Conservation (phyloP, 441 rosid genomes). For the Metrosideros polymorpha region DNA sequence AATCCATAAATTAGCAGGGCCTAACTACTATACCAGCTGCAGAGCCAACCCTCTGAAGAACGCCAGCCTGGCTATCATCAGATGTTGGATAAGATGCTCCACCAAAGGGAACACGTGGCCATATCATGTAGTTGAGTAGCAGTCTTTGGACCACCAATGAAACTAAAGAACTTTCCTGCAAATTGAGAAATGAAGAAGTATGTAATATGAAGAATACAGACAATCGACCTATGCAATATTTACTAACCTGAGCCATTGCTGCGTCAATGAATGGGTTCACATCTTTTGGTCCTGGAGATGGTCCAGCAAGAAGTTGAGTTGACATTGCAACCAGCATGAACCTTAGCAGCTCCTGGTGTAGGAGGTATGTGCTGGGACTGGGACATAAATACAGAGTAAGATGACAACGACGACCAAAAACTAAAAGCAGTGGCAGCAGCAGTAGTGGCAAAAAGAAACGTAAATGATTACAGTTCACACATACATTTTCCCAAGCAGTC, state of each 20-base stretch:
- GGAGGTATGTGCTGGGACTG: conserved; percentile 59
- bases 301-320: conserved; percentile 83
- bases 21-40: conserved; percentile 65
- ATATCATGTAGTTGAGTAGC: conserved; percentile 63
- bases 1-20: neutral
- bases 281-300: conserved; percentile 67
- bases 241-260: conserved; percentile 78
- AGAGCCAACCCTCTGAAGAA: conserved; percentile 89
- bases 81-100: conserved; percentile 40
- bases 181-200: neutral
- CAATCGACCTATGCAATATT: neutral
- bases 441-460: conserved; percentile 4
- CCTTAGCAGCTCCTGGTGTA: conserved; percentile 91
- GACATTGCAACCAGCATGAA: conserved; percentile 88
- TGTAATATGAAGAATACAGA: neutral
- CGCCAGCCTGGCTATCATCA: conserved; percentile 61
- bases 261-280: conserved; percentile 84
- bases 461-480: neutral
- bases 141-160: conserved; percentile 55
- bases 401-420: neutral
- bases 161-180: conserved; percentile 76
- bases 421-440: conserved; percentile 23
- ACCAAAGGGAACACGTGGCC: conserved; percentile 38
- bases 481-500: neutral
- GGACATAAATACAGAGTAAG: neutral